phyloP scores from a whole-genome alignment of 2,329 filamentous ascomycete species.

The Ophiostoma ulmi region DNA sequence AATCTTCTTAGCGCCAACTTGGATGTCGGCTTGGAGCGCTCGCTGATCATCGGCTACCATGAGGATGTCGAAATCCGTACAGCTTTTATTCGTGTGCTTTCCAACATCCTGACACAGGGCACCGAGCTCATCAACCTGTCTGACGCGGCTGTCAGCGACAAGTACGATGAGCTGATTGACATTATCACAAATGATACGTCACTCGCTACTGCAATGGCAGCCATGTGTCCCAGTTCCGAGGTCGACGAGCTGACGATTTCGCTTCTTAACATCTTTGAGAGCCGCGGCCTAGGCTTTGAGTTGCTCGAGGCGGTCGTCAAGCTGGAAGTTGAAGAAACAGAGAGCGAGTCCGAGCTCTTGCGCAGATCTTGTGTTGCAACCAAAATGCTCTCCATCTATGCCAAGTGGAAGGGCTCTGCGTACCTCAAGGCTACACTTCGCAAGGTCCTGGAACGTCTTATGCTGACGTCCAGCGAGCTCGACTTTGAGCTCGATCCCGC shows the following conservation, averaged over 20 bases:
- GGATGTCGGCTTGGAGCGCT: constrained; percentile 65
- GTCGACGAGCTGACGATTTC: constrained; percentile 65
- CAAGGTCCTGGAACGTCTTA: constrained; percentile 61
- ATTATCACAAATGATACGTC: constrained; percentile 59
- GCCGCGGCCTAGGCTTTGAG: constrained; percentile 57
- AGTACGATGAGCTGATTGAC: constrained; percentile 61
- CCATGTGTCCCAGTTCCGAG: constrained; percentile 61
- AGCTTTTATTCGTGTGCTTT: constrained; percentile 64
- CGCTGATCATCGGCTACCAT: constrained; percentile 64
- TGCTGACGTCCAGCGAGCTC: constrained; percentile 61
- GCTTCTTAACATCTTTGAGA: constrained; percentile 64
- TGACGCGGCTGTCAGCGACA: constrained; percentile 62
- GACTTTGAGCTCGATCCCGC: constrained; percentile 64
- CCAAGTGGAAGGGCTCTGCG: constrained; percentile 62
- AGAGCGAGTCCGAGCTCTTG: constrained; percentile 63
- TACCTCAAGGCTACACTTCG: constrained; percentile 62
- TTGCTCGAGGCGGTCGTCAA: constrained; percentile 62
- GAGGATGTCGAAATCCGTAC: constrained; percentile 65
- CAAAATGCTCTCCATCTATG: constrained; percentile 66
- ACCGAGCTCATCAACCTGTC: constrained; percentile 66
- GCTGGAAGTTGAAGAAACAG: constrained; percentile 64
- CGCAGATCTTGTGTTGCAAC: constrained; percentile 66
- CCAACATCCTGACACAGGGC: constrained; percentile 66
- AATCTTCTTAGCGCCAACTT: constrained; percentile 67
- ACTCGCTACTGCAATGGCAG: constrained; percentile 58